These are phyloP conservation scores for Furcasterigmium sp. DNA, from an alignment of 2,329 filamentous ascomycete species.

Conservation along the genomic window DNA sequence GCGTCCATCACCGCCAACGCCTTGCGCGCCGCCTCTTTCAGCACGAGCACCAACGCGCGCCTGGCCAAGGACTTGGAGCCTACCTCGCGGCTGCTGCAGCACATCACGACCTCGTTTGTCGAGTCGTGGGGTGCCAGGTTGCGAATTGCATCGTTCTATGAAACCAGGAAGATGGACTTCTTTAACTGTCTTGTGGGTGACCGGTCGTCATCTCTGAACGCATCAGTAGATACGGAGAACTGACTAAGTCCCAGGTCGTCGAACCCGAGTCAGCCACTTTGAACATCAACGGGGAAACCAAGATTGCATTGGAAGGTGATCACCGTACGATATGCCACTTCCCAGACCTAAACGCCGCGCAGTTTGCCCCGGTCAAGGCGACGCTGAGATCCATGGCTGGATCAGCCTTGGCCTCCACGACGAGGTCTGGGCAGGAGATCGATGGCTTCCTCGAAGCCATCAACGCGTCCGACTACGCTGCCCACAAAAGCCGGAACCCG, in stretches of 20 bases:
- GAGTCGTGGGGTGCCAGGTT: constrained; percentile 7
- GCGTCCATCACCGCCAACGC: not conserved
- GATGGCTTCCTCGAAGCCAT: constrained; percentile 2
- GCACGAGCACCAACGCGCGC: not conserved
- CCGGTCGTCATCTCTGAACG: not conserved
- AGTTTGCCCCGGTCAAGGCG: too few species aligned
- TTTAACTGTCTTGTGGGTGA: not conserved
- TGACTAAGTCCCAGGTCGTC: constrained; percentile 6
- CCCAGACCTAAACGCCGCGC: constrained; percentile 2
- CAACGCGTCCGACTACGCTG: constrained; percentile 4
- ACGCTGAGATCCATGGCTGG: not conserved
- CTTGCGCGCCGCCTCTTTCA: not conserved
- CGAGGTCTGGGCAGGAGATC: constrained; percentile 1
- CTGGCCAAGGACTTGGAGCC: constrained; percentile 3
- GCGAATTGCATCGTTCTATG: constrained; percentile 18
- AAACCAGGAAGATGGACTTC: constrained; percentile 15
- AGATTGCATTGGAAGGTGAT: constrained; percentile 5
- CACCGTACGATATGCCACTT: constrained; percentile 11
- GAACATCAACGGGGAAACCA: constrained; percentile 1
- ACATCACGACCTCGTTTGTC: not conserved
- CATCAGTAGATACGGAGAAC: too few species aligned
- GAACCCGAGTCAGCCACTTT: constrained; percentile 8
- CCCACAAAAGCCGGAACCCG: constrained; percentile 9
- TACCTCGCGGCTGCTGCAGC: not conserved
- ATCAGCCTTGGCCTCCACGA: not conserved